phyloP scores from a whole-genome alignment of 352 stramenopile species.

The Phytophthora pluvialis region DNA sequence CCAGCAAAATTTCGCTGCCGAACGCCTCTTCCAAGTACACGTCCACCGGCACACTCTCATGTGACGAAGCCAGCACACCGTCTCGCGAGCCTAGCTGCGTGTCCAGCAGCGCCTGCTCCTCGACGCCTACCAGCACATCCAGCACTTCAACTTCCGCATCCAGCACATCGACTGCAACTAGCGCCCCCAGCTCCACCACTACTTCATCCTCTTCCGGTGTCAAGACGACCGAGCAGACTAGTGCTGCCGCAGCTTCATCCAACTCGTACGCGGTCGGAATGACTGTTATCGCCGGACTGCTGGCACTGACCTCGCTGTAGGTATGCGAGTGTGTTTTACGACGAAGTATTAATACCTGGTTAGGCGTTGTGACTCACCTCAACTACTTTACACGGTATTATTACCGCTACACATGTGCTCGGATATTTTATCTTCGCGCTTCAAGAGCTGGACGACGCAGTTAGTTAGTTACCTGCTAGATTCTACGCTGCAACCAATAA shows the following conservation, averaged over 20 bases:
- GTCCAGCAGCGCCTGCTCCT: conserved; percentile 20
- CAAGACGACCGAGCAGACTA: conserved; percentile 25
- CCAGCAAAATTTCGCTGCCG: conserved; percentile 37
- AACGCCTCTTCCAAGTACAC: conserved; percentile 38
- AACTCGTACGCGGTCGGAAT: not conserved
- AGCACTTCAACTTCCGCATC: conserved; percentile 12
- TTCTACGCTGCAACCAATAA: no score
- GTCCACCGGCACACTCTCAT: conserved; percentile 18
- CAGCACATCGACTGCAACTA: conserved; percentile 11
- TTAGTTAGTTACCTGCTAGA: no score
- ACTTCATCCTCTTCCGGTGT: conserved; percentile 16
- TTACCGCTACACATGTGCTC: no score
- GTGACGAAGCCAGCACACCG: conserved; percentile 21
- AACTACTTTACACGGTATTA: no score
- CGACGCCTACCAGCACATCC: conserved; percentile 1
- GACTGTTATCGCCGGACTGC: not conserved
- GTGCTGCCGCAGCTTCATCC: not conserved
- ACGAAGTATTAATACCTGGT: no score
- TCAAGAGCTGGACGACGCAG: no score
- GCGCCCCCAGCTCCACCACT: conserved; percentile 4
- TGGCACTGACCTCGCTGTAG: conserved; percentile 2
- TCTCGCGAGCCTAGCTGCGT: conserved; percentile 24
- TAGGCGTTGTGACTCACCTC: no score
- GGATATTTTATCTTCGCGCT: no score
- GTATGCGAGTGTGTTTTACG: not conserved